Conservation (phyloP, 768 basidiomycete species). For the Albatrellus ellisii region DNA sequence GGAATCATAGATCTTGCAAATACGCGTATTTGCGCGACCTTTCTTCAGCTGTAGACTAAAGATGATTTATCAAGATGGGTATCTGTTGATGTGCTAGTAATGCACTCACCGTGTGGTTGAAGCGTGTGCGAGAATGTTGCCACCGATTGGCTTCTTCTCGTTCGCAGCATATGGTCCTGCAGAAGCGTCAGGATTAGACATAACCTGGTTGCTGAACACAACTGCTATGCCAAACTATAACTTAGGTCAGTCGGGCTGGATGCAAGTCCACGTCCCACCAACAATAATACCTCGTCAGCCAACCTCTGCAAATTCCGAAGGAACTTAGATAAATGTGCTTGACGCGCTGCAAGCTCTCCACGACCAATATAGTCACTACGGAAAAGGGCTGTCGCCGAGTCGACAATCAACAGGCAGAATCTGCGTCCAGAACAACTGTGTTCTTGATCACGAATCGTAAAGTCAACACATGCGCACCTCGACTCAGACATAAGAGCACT, state of each 20-base stretch:
- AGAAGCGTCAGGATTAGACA: constrained; percentile 95
- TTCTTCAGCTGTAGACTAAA: constrained; percentile 82
- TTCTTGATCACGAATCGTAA: background rate
- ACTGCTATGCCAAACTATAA: constrained; percentile 92
- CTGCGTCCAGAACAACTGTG: constrained; percentile 27
- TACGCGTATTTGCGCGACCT: constrained; percentile 79
- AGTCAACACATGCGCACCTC: constrained; percentile 36
- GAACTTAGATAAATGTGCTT: constrained; percentile 94
- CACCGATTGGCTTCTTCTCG: constrained; percentile 97
- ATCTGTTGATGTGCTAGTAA: background rate
- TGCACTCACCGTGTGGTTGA: constrained; percentile 77
- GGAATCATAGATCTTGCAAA: constrained; percentile 96
- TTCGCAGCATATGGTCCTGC: constrained; percentile 81
- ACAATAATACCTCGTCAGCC: constrained; percentile 79
- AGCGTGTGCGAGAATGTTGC: constrained; percentile 98
- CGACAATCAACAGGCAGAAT: constrained; percentile 92
- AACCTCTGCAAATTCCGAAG: constrained; percentile 83
- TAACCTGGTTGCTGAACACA: constrained; percentile 96
- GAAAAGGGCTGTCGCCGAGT: constrained; percentile 92
- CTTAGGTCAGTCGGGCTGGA: constrained; percentile 7
- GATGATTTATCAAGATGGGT: background rate
- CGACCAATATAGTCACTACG: constrained; percentile 93
- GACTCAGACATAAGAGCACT: constrained; percentile 99
- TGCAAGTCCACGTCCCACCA: background rate
- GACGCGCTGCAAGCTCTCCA: constrained; percentile 89